Percentiles rank a stretch among this genome's conserved stretches.
Conservation (phyloP, 2,329 filamentous ascomycete species). For the Talaromyces sp. region DNA sequence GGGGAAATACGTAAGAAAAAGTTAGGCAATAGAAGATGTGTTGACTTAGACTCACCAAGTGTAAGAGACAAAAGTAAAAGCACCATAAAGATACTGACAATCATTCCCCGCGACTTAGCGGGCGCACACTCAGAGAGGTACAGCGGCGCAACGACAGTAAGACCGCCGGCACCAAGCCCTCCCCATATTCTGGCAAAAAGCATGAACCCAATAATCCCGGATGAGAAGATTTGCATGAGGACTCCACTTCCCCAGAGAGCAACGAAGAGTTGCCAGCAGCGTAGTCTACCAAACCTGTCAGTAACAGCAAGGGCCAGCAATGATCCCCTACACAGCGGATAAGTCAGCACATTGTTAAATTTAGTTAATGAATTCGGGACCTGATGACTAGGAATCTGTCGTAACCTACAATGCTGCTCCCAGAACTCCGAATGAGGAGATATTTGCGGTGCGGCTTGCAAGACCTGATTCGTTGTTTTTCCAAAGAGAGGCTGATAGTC, state of each 20-base stretch:
- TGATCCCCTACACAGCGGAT: background rate
- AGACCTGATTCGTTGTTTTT: background rate
- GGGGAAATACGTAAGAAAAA: background rate
- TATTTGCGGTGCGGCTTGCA: background rate
- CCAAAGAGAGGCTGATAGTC: background rate
- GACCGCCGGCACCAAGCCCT: background rate
- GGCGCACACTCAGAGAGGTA: background rate
- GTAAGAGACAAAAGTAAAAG: background rate
- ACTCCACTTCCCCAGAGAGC: background rate
- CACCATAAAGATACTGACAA: background rate
- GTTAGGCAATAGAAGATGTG: no score
- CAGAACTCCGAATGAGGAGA: background rate
- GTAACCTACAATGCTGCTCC: background rate
- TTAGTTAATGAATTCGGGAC: no score
- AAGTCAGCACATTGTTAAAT: no score
- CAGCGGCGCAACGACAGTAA: background rate
- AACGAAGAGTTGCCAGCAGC: background rate
- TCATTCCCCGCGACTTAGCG: background rate
- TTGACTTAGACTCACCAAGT: background rate
- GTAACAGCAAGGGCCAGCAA: background rate
- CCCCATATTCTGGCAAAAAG: background rate
- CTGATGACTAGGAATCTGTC: no score
- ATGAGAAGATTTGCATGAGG: background rate
- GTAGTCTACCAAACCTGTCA: background rate
- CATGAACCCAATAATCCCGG: background rate